These are phyloP conservation scores for Farysia itapuensis DNA, from an alignment of 1,284 basidiomycete genomes.

Conservation along the genomic window DNA sequence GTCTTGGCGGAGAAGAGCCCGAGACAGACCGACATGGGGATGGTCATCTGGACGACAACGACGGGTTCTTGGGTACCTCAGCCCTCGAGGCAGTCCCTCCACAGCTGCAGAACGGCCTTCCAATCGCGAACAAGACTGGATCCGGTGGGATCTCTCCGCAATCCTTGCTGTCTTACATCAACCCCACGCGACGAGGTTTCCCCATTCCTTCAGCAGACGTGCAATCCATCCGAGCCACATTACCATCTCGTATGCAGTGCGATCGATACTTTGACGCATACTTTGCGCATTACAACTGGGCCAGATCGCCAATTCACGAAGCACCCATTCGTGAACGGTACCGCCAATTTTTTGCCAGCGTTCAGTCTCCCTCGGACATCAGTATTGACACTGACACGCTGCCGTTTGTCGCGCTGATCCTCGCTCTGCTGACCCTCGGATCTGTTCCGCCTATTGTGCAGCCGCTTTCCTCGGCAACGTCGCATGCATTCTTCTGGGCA, in stretches of 20 bases:
- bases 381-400: constrained; percentile 34
- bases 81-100: constrained; percentile 33
- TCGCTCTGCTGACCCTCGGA: constrained; percentile 30
- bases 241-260: constrained; percentile 26
- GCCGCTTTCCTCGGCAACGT: constrained; percentile 28
- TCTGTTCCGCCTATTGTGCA: constrained; percentile 31
- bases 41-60: constrained; percentile 32
- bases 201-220: constrained; percentile 34
- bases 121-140: constrained; percentile 3
- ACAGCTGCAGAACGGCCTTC: constrained; percentile 25
- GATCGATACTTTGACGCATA: constrained; percentile 38
- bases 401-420: constrained; percentile 25
- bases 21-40: constrained; percentile 26
- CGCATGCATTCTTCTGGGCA: constrained; percentile 39
- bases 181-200: constrained; percentile 30
- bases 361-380: constrained; percentile 19
- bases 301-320: constrained; percentile 25
- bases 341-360: constrained; percentile 23
- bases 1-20: constrained; percentile 21
- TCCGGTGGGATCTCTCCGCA: constrained; percentile 18
- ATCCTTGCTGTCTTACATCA: constrained; percentile 23
- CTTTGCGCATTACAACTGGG: constrained; percentile 40
- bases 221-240: constrained; percentile 25
- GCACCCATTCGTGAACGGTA: constrained; percentile 21
- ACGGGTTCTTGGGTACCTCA: constrained; percentile 30